phyloP scores from a whole-genome alignment of 148 eudicot species.

The Rhododendron ferrugineum region DNA sequence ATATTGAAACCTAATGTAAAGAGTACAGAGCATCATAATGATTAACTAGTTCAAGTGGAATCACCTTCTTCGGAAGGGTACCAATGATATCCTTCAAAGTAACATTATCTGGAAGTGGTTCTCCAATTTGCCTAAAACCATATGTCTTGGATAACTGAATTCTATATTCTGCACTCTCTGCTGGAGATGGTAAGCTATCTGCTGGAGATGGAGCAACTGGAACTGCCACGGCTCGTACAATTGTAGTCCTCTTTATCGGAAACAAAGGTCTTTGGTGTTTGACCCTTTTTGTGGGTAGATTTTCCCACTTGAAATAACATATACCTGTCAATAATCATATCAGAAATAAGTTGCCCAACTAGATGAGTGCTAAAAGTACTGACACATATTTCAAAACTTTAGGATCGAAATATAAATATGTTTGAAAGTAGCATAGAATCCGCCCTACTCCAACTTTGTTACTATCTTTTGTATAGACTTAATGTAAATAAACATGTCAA shows the following conservation, averaged over 20 bases:
- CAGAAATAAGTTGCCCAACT: background rate
- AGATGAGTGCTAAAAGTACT: background rate
- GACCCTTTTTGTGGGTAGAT: constrained; percentile 19
- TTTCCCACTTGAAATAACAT: constrained; percentile 28
- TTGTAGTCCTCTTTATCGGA: constrained; percentile 23
- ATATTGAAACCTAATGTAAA: background rate
- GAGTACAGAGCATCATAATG: background rate
- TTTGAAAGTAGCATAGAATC: background rate
- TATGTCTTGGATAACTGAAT: constrained; percentile 59
- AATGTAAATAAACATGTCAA: background rate
- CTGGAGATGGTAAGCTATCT: constrained; percentile 40
- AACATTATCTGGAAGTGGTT: constrained; percentile 76
- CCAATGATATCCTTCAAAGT: constrained; percentile 64
- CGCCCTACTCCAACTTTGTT: background rate
- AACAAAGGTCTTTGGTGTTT: constrained; percentile 22
- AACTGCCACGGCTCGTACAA: constrained; percentile 53
- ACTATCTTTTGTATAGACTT: background rate
- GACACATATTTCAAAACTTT: background rate
- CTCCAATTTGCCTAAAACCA: constrained; percentile 85
- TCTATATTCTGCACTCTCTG: constrained; percentile 46
- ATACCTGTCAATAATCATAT: constrained; percentile 24
- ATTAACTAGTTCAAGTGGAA: background rate
- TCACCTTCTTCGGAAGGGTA: constrained; percentile 75
- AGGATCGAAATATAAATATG: background rate
- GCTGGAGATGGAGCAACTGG: constrained; percentile 51